These are phyloP conservation scores for Nicotiana benthamiana DNA, from an alignment of 257 asterid genomes.

Conservation along the genomic window DNA sequence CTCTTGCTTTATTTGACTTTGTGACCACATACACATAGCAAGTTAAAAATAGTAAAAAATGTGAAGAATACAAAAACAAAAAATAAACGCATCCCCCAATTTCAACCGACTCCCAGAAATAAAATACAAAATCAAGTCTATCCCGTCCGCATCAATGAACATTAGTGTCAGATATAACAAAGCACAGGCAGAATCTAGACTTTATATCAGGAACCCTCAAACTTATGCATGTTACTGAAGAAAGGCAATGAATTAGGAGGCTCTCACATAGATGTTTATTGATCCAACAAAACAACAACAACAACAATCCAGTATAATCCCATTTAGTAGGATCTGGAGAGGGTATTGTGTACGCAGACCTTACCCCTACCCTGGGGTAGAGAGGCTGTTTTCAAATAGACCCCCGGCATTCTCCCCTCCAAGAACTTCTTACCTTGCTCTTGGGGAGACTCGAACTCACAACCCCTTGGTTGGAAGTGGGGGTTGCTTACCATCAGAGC, in stretches of 20 bases:
- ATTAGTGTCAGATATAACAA: background rate
- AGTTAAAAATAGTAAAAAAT: background rate
- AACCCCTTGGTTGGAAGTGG: too few species aligned
- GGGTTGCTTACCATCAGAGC: too few species aligned
- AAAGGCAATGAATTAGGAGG: background rate
- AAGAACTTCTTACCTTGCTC: too few species aligned
- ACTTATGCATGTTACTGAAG: background rate
- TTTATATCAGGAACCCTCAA: background rate
- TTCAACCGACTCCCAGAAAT: background rate
- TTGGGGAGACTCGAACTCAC: too few species aligned
- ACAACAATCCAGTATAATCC: too few species aligned
- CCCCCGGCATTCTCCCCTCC: too few species aligned
- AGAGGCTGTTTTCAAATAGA: too few species aligned
- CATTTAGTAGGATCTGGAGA: too few species aligned
- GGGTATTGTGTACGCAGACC: too few species aligned
- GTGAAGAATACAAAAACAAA: background rate
- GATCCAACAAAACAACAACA: too few species aligned
- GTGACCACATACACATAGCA: background rate
- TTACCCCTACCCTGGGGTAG: too few species aligned
- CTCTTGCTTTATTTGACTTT: background rate
- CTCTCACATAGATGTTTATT: background rate
- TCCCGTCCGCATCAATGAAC: background rate
- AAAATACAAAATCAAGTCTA: background rate
- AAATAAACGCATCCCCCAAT: background rate
- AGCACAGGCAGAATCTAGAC: background rate